A percentile compares a stretch with the other conserved stretches of the same genome.
These are phyloP conservation scores for Penicillium sp. DNA, from an alignment of 2,329 filamentous ascomycete genomes.

Conservation along the genomic window DNA sequence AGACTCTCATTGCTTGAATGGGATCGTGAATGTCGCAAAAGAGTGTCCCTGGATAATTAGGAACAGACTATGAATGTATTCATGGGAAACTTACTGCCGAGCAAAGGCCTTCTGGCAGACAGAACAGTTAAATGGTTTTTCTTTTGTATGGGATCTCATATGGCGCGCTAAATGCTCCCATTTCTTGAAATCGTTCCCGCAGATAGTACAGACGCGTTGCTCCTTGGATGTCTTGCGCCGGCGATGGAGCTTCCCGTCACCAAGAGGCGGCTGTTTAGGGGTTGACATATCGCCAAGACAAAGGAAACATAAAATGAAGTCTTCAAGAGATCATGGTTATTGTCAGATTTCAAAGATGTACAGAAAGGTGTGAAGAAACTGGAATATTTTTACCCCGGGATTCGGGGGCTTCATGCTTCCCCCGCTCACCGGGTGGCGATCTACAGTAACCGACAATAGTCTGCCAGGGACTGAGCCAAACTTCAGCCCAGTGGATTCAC, in stretches of 20 bases:
- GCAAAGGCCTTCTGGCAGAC: constrained; percentile 26
- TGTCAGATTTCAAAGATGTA: background rate
- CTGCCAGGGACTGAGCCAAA: background rate
- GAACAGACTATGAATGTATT: background rate
- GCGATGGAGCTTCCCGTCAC: constrained; percentile 3
- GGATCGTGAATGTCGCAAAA: constrained; percentile 12
- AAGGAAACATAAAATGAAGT: background rate
- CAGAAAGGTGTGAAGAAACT: background rate
- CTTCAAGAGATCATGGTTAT: background rate
- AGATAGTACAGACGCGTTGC: constrained; percentile 13
- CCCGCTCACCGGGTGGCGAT: background rate
- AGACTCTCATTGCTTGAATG: constrained; percentile 3
- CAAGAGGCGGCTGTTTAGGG: background rate
- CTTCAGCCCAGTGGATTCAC: background rate
- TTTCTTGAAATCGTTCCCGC: constrained; percentile 24
- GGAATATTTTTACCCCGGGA: background rate
- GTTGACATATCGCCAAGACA: background rate
- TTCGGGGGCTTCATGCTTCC: background rate
- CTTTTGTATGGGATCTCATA: constrained; percentile 33
- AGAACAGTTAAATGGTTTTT: constrained; percentile 30
- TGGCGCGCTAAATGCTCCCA: constrained; percentile 33
- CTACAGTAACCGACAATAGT: background rate
- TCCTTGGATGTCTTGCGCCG: constrained; percentile 13
- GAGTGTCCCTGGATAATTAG: constrained; percentile 7
- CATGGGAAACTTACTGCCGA: constrained; percentile 22